phyloP scores from a whole-genome alignment of 768 basidiomycete species.

The Psilocybe cubensis region DNA sequence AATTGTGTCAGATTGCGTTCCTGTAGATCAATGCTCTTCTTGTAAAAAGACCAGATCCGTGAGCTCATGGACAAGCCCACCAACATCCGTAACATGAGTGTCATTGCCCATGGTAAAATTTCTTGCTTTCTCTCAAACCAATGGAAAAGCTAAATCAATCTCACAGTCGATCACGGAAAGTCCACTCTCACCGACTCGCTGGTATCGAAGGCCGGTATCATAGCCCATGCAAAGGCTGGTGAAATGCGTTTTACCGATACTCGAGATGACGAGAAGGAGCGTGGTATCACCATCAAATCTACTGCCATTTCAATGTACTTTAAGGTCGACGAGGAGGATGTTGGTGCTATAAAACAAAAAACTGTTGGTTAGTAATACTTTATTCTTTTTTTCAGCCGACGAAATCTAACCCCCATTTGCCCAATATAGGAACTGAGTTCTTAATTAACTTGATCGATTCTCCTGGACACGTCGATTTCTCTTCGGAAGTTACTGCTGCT shows the following conservation, averaged over 20 bases:
- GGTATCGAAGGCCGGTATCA: conserved; percentile 99
- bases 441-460: conserved; percentile 99
- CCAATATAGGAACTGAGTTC: conserved; percentile 80
- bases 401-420: conserved; percentile 15
- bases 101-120: conserved; percentile 83
- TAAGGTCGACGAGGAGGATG: conserved; percentile 89
- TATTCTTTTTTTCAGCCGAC: conserved; percentile 1
- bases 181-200: conserved; percentile 99
- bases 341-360: conserved; percentile 89
- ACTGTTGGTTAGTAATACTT: conserved; percentile 69
- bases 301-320: conserved; percentile 99
- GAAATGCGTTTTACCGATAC: conserved; percentile 98
- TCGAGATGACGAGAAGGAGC: conserved; percentile 97
- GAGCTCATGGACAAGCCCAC: conserved; percentile 87
- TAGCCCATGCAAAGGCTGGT: conserved; percentile 92
- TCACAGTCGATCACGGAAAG: conserved; percentile 97
- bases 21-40: conserved; percentile 17
- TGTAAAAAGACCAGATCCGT: conserved; percentile 76
- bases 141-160: background rate
- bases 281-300: conserved; percentile 99
- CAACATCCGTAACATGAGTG: conserved; percentile 95
- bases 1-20: background rate
- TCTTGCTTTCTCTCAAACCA: conserved; percentile 9
- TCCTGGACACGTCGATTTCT: conserved; percentile 99
- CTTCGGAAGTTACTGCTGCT: conserved; percentile 98